Base-by-base conservation (phyloP, 2,329 filamentous ascomycete genomes). In the Ophiognomonia clavigignenti-juglandacearum region DNA sequence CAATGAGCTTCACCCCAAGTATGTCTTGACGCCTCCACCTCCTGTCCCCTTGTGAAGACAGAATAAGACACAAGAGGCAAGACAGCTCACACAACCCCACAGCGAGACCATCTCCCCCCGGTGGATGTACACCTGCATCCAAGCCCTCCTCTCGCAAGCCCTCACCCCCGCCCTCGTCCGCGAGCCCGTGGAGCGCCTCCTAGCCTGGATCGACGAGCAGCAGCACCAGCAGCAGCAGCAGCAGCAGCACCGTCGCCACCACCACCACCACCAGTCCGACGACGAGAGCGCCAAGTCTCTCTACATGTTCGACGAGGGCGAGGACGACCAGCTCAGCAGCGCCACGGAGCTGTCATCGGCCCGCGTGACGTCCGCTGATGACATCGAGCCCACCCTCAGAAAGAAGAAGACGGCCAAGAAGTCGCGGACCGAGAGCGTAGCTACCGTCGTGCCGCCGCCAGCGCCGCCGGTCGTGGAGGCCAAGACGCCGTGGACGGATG, bases 121-220 rank as follows among this genome's bases (percentile, higher is more conserved):
- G 14, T 50, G 43, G 43, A 9, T 50, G 13, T 50, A 50, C 22
- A 10, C 27, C 38, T 14, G 39, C 7, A 43, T 50, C 7, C 47
- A 47, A 18, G 16, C 19, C 19, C 34, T 50, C 1, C 26, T 40
- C 11, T 34, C 24, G 16, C 22, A 29, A 5, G n/a, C 23, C 2
- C 38, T 50, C 18, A 43, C 34, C 18, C 43, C 47, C 13, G 31
- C 13, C 20, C 27, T 50, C 5, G 20, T 49, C 4, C 9, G 20
- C n/a, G 43, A 27, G 13, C 16, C 3, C 2, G 38, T 46, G 14
- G 14, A 35, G 1, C 40, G n/a, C 20, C 27, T 22, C 3, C 31
- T 19, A 13, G 9, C 9, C 14, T 7, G 6, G 13, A 14, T 5
- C 7, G 11, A 26, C 18, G 11, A 41, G 13, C 32, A 34, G 13